phyloP scores from a whole-genome alignment of 768 basidiomycete species.

The Termitomyces sp. region DNA sequence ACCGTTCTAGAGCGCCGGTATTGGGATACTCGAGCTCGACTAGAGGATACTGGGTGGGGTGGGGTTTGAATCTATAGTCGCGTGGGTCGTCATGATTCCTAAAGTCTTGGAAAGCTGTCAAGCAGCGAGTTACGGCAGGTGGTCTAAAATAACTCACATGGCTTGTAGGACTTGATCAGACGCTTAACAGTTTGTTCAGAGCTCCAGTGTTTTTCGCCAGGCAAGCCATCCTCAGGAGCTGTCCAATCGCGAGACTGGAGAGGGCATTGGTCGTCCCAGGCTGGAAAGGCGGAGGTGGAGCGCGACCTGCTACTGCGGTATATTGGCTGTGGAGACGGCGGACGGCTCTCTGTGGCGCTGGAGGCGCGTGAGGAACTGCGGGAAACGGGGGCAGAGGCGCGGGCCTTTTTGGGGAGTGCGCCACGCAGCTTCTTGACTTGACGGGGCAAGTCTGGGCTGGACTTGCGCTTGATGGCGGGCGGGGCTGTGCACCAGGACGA shows the following conservation, averaged over 20 bases:
- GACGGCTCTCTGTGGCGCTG: conserved; percentile 33
- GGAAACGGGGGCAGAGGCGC: conserved; percentile 27
- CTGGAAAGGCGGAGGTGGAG: conserved; percentile 52
- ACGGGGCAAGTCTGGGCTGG: conserved; percentile 25
- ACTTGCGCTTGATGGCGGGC: conserved; percentile 31
- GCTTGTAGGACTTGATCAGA: conserved; percentile 64
- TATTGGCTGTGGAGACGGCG: conserved; percentile 51
- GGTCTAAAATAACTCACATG: conserved; percentile 41
- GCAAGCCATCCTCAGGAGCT: conserved; percentile 43
- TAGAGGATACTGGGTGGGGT: conserved; percentile 56
- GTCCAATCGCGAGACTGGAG: conserved; percentile 45
- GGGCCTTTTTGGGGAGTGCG: conserved; percentile 15
- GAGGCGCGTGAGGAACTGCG: conserved; percentile 36
- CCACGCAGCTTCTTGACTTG: conserved; percentile 35
- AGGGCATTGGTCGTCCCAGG: conserved; percentile 28
- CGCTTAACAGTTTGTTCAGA: conserved; percentile 59
- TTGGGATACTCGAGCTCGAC: conserved; percentile 80
- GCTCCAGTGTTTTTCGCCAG: conserved; percentile 50
- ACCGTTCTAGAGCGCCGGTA: conserved; percentile 64
- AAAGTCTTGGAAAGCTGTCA: conserved; percentile 48
- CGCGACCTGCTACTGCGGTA: conserved; percentile 59
- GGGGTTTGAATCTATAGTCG: conserved; percentile 61
- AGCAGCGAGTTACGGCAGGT: conserved; percentile 1
- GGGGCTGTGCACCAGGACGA: conserved; percentile 25
- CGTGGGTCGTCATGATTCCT: conserved; percentile 56